Conservation (phyloP, 768 basidiomycete genomes). For the Lactarius psammicola region DNA sequence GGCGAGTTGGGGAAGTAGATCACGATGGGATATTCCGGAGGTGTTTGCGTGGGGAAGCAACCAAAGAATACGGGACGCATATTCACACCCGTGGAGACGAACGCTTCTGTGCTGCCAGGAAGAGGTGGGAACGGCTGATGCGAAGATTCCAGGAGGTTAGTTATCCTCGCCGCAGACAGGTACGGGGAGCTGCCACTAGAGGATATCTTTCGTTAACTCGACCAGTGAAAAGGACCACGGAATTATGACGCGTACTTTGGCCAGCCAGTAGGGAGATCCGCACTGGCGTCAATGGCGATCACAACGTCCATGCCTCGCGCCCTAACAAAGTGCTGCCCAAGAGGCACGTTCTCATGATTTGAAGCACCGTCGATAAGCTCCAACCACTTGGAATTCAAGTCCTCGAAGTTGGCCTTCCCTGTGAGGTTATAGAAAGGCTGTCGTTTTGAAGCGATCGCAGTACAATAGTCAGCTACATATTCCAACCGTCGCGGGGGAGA, state of each 20-base stretch:
- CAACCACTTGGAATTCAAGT: slow-evolving; percentile 51
- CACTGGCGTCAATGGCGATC: slow-evolving; percentile 67
- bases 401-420: slow-evolving; percentile 45
- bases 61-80: slow-evolving; percentile 77
- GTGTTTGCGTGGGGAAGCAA: slow-evolving; percentile 52
- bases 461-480: slow-evolving; percentile 4
- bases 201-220: slow-evolving; percentile 9
- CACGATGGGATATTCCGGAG: slow-evolving; percentile 62
- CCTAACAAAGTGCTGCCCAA: slow-evolving; percentile 68
- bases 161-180: slow-evolving; percentile 44
- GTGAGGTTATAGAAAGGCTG: slow-evolving; percentile 54
- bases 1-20: slow-evolving; percentile 79
- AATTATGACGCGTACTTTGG: slow-evolving; percentile 51
- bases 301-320: slow-evolving; percentile 70
- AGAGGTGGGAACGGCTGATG: slow-evolving; percentile 67
- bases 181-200: slow-evolving; percentile 54
- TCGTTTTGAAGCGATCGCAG: no score
- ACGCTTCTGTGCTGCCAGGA: slow-evolving; percentile 49
- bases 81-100: slow-evolving; percentile 60
- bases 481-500: slow-evolving; percentile 11
- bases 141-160: slow-evolving; percentile 44
- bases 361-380: slow-evolving; percentile 71
- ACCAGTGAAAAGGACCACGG: background rate
- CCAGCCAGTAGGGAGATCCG: slow-evolving; percentile 58
- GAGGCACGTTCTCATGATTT: slow-evolving; percentile 68